Percentiles rank a stretch among this genome's conserved stretches.
These are phyloP conservation scores for Kodamaea ohmeri DNA, from an alignment of 1,139 yeast genomes.

Conservation along the genomic window DNA sequence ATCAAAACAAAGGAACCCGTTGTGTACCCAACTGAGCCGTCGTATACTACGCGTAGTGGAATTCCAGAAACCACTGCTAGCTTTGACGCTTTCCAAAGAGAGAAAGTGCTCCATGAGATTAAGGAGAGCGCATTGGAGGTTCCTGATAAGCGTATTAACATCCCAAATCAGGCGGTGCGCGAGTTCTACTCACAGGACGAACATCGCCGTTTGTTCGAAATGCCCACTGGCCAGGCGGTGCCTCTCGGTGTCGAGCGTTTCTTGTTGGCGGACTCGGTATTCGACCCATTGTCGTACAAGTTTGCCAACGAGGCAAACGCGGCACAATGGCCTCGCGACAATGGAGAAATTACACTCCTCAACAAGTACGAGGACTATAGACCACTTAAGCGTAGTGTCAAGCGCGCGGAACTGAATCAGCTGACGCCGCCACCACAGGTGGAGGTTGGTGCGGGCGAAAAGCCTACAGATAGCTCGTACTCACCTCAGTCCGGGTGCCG, in stretches of 20 bases:
- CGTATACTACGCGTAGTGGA: constrained; percentile 30
- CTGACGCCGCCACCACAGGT: constrained; percentile 38
- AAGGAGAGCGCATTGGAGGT: constrained; percentile 64
- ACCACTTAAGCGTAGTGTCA: constrained; percentile 60
- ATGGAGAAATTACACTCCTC: constrained; percentile 37
- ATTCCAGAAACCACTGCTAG: constrained; percentile 36
- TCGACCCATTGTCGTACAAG: constrained; percentile 54
- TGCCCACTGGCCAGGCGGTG: constrained; percentile 63
- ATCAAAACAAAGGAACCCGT: constrained; percentile 27
- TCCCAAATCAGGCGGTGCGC: constrained; percentile 20
- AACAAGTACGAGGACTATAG: constrained; percentile 59
- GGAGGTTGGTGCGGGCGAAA: constrained; percentile 25
- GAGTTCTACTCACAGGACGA: constrained; percentile 33
- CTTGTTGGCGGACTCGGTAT: constrained; percentile 69
- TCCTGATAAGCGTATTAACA: constrained; percentile 40
- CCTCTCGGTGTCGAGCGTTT: constrained; percentile 55
- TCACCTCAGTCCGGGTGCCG: constrained; percentile 14
- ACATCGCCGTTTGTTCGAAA: constrained; percentile 62
- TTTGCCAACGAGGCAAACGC: constrained; percentile 26
- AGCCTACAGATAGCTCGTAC: constrained; percentile 10
- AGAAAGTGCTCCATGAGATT: constrained; percentile 51
- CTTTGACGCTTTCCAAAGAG: constrained; percentile 36
- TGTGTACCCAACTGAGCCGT: constrained; percentile 31
- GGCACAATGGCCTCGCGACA: constrained; percentile 32
- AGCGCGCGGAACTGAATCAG: constrained; percentile 40